Evolutionary conservation across 2,329 filamentous ascomycete genomes (phyloP), one percentile per base, ranked within the genome.

Genomic region (Thyridium curvatum): DNA sequence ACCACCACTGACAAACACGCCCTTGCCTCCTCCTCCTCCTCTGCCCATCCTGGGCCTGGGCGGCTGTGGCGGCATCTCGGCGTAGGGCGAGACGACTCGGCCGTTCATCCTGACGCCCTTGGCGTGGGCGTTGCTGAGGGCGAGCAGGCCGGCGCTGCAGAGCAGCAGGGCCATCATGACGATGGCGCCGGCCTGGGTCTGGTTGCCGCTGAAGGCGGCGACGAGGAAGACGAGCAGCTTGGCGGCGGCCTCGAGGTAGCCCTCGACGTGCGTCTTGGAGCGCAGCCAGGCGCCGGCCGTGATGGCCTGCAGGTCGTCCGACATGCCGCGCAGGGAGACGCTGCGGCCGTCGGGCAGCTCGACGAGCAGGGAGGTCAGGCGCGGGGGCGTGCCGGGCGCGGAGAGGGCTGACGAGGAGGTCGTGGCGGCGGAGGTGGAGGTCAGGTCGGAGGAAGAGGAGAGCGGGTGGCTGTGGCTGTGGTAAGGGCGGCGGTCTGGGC

Each of bases 181-280:
- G 9, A 78, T 54, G 29, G 71, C 66, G 4, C 74, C 74, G 0
- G 61, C 61, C 49, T 75, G 68, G 1, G 65, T 68, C 41, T 76
- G 68, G 52, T 80, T 80, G 10, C 68, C 72, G 41, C 71, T 69
- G 15, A 79, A 54, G 2, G 70, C 68, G 6, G 73, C 75, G 32
- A 72, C 71, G 3, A 77, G 49, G 49, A 78, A 82, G 4, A 81
- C 75, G 40, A 77, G 60, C 34, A 82, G 47, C 46, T 77, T 79
- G 9, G 75, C 69, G 1, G 59, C 51, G 0, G 73, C 72, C 43
- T 72, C 69, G 38, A 75, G 55, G 47, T 70, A 74, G 21, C 68
- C 64, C 45, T 81, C 71, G 3, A 66, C 34, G 18, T 62, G 55
- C 0, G 70, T 75, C 52, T 72, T 68, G 30, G 68, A 59, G 10